Conservation (phyloP, 345 rosid genomes). For the Jatropha curcas region DNA sequence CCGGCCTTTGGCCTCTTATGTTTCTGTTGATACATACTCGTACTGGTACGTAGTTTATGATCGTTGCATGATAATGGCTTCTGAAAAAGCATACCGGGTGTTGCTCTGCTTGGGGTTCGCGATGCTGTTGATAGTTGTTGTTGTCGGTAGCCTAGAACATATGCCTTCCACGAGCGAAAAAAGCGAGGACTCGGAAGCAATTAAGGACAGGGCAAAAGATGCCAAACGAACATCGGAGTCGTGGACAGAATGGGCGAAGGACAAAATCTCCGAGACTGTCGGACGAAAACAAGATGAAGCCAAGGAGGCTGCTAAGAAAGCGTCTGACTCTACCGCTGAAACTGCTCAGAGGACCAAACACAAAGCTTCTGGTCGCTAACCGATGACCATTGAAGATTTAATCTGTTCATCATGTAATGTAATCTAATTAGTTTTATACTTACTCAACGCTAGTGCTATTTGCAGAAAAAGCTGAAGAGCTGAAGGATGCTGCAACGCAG, state of each 20-base stretch:
- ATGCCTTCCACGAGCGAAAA: slow-evolving; percentile 23
- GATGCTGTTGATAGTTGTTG: slow-evolving; percentile 7
- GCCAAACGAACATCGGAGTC: slow-evolving; percentile 40
- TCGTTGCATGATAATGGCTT: slow-evolving; percentile 23
- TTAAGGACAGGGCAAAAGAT: slow-evolving; percentile 19
- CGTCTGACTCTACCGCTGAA: slow-evolving; percentile 27
- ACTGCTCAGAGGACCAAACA: slow-evolving; percentile 33
- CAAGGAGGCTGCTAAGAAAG: slow-evolving; percentile 25
- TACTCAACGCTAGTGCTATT: too few species aligned
- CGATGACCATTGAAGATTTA: too few species aligned
- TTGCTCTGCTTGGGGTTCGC: slow-evolving; percentile 11
- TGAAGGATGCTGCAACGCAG: neutral
- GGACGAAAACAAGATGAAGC: slow-evolving; percentile 40
- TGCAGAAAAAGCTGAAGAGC: slow-evolving; percentile 28
- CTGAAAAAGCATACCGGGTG: slow-evolving; percentile 10
- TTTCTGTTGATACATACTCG: too few species aligned
- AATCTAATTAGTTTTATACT: too few species aligned
- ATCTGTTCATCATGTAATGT: too few species aligned
- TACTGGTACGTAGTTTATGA: too few species aligned
- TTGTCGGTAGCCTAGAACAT: slow-evolving; percentile 23
- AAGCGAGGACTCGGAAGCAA: slow-evolving; percentile 13
- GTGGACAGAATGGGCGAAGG: slow-evolving; percentile 62
- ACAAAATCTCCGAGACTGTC: slow-evolving; percentile 39
- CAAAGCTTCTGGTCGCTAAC: slow-evolving; percentile 39
- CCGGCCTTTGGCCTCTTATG: too few species aligned